Evolutionary conservation across 768 basidiomycete genomes (phyloP).

Genomic region (Cystoderma amianthinum): DNA sequence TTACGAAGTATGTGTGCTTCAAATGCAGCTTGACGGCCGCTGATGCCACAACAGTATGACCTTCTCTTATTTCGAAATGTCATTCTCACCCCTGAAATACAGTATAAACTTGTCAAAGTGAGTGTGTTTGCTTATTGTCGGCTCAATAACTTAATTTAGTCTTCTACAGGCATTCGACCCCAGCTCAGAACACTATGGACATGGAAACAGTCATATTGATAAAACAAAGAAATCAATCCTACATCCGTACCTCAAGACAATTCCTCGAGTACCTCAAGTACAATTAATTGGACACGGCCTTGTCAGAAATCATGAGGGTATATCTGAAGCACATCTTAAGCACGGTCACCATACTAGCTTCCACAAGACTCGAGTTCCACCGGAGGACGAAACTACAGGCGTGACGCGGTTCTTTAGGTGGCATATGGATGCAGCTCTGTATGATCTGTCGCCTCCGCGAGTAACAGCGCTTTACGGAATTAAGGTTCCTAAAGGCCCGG

Average conservation of each 20-base stretch:
- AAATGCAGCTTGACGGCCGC: not conserved
- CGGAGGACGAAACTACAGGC: conserved; percentile 66
- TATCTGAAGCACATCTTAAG: conserved; percentile 68
- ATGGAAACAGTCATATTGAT: conserved; percentile 81
- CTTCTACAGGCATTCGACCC: conserved; percentile 62
- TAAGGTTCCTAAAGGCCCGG: conserved; percentile 55
- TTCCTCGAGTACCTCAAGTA: conserved; percentile 79
- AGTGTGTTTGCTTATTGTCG: conserved; percentile 8
- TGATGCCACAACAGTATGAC: conserved; percentile 44
- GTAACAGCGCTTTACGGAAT: conserved; percentile 81
- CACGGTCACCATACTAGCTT: conserved; percentile 82
- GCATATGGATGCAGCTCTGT: conserved; percentile 87
- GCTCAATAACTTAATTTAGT: conserved; percentile 1
- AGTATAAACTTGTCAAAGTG: conserved; percentile 83
- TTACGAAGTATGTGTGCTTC: conserved; percentile 53
- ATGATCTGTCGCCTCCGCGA: conserved; percentile 67
- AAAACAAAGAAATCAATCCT: conserved; percentile 66
- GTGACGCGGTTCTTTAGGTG: conserved; percentile 80
- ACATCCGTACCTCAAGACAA: conserved; percentile 82
- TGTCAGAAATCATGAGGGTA: conserved; percentile 75
- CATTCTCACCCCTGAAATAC: conserved; percentile 68
- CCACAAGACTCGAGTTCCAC: conserved; percentile 69
- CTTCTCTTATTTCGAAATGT: conserved; percentile 68
- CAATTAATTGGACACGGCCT: conserved; percentile 87
- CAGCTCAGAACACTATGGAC: conserved; percentile 58